These are phyloP conservation scores for Spongispora temasekensis DNA, from an alignment of 1,284 basidiomycete species.

Conservation along the genomic window DNA sequence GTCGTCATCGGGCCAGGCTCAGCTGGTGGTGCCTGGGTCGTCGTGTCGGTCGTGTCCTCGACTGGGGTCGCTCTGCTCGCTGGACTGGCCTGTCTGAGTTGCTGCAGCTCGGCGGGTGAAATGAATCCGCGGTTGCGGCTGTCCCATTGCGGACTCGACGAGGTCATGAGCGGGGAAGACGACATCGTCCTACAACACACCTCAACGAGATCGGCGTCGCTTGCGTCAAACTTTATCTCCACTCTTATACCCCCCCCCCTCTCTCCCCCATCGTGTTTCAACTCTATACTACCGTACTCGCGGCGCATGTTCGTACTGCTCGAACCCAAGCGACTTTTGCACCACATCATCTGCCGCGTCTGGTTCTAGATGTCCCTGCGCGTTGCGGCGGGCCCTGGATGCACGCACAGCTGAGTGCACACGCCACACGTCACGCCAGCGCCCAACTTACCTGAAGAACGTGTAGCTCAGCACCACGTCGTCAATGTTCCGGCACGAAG, in stretches of 20 bases:
- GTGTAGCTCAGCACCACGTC: slow-evolving; percentile 96
- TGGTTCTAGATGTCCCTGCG: slow-evolving; percentile 80
- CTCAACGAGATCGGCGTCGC: slow-evolving; percentile 14
- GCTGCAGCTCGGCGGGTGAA: slow-evolving; percentile 49
- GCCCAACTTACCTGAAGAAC: slow-evolving; percentile 94
- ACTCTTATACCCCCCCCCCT: not conserved
- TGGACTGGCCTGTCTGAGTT: slow-evolving; percentile 39
- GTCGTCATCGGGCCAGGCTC: too few relatives aligned
- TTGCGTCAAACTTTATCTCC: not conserved
- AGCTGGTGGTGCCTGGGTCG: slow-evolving; percentile 34
- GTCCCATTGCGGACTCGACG: slow-evolving; percentile 49
- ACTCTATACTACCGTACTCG: slow-evolving; percentile 13
- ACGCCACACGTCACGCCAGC: not conserved
- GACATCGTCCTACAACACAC: too few relatives aligned
- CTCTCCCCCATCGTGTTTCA: slow-evolving; percentile 6
- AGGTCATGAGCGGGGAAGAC: slow-evolving; percentile 15
- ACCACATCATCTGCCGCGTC: slow-evolving; percentile 81
- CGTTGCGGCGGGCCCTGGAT: slow-evolving; percentile 77
- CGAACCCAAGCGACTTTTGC: slow-evolving; percentile 77
- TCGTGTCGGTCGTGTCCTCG: slow-evolving; percentile 32
- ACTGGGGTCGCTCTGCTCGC: slow-evolving; percentile 17
- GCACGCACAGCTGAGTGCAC: too few relatives aligned
- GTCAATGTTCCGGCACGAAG: slow-evolving; percentile 80
- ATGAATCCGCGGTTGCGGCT: slow-evolving; percentile 50
- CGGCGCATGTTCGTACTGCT: slow-evolving; percentile 56